Evolutionary conservation across 23 red algal species (phyloP).

Genomic region (Pyropia yezoensis): DNA sequence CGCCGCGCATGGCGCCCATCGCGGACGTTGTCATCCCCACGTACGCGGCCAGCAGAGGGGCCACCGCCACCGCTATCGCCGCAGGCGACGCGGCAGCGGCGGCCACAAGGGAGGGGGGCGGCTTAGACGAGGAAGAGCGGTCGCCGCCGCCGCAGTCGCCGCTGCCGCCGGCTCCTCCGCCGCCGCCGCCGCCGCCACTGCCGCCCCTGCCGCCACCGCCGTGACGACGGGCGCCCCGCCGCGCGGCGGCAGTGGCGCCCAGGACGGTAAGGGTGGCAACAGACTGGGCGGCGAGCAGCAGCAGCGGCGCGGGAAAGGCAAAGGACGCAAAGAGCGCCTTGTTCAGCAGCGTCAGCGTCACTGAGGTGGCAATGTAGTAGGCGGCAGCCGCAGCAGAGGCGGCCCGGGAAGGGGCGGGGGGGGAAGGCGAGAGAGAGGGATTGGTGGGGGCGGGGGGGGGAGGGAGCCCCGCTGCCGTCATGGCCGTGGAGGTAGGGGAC

Average conservation of each 20-base stretch:
- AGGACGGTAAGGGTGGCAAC: conserved; percentile 16
- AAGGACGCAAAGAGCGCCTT: conserved; percentile 64
- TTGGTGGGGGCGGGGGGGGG: too few relatives aligned
- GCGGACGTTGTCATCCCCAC: conserved; percentile 53
- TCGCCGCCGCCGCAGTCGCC: too few relatives aligned
- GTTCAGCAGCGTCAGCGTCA: conserved; percentile 69
- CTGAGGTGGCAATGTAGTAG: conserved; percentile 68
- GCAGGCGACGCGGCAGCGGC: too few relatives aligned
- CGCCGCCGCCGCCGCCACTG: neutral
- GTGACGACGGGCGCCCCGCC: neutral
- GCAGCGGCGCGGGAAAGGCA: conserved; percentile 23
- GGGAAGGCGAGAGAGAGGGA: too few relatives aligned
- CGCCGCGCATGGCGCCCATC: conserved; percentile 39
- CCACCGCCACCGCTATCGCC: too few relatives aligned
- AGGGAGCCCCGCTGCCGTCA: too few relatives aligned
- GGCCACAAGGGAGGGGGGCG: too few relatives aligned
- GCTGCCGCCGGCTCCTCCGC: too few relatives aligned
- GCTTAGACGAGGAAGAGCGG: too few relatives aligned
- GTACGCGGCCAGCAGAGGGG: conserved; percentile 50
- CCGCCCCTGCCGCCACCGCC: neutral
- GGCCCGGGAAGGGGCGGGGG: too few relatives aligned
- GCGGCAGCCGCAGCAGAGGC: conserved; percentile 11
- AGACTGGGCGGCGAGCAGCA: conserved; percentile 53
- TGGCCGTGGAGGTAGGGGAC: too few relatives aligned
- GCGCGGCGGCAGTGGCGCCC: neutral